Evolutionary conservation across 441 rosid species (phyloP).

Genomic region (Syzygium syzygioides): DNA sequence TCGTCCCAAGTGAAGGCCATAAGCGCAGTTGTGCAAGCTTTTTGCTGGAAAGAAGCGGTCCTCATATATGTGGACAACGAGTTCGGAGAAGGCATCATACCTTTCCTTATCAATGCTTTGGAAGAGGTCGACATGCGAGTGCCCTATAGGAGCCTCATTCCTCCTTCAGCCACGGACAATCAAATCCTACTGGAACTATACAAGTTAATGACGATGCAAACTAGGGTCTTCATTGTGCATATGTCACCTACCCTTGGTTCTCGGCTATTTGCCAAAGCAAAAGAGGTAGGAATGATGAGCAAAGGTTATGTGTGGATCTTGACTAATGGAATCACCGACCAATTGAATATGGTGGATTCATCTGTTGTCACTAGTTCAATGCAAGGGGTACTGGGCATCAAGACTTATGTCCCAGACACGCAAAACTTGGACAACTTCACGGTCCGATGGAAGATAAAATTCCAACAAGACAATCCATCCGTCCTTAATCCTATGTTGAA

Average conservation of each 20-base stretch:
- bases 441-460: conserved; percentile 28
- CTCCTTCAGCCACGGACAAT: conserved; percentile 28
- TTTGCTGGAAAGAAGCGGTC: conserved; percentile 53
- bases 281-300: conserved; percentile 46
- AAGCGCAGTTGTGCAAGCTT: conserved; percentile 32
- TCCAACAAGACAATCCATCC: conserved; percentile 20
- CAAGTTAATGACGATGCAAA: conserved; percentile 44
- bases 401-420: conserved; percentile 26
- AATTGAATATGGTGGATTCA: background rate
- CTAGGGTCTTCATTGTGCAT: conserved; percentile 59
- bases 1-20: conserved; percentile 47
- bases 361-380: conserved; percentile 17
- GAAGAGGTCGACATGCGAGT: conserved; percentile 29
- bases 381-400: conserved; percentile 49
- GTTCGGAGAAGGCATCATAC: conserved; percentile 42
- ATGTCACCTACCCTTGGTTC: conserved; percentile 34
- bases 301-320: conserved; percentile 58
- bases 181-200: conserved; percentile 41
- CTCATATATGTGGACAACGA: conserved; percentile 43
- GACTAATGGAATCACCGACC: conserved; percentile 30
- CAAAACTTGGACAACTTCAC: conserved; percentile 17
- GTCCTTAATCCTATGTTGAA: conserved; percentile 11
- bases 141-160: conserved; percentile 35
- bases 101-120: conserved; percentile 39
- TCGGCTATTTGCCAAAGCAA: conserved; percentile 36